These are phyloP conservation scores for Ascochyta fabae DNA, from an alignment of 2,329 filamentous ascomycete genomes.

Conservation along the genomic window DNA sequence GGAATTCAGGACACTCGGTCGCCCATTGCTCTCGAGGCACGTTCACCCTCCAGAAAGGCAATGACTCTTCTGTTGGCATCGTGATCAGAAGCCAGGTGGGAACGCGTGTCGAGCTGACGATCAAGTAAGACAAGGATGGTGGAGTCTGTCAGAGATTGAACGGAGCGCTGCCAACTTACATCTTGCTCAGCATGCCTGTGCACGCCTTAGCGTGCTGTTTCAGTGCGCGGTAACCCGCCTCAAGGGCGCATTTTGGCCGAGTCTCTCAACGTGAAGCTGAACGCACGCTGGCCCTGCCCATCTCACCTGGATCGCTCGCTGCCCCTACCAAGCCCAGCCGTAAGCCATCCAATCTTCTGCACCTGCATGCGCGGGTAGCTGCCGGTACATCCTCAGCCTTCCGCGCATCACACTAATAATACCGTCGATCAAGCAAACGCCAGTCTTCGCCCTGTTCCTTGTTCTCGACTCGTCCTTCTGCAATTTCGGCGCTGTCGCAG, in stretches of 20 bases:
- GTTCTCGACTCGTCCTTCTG: conserved; percentile 15
- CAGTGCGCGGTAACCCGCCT: conserved; percentile 2
- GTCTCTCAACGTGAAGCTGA: conserved; percentile 7
- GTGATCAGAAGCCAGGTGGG: conserved; percentile 6
- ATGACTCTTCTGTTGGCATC: conserved; percentile 38
- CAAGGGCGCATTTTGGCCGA: neutral
- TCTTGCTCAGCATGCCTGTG: conserved; percentile 11
- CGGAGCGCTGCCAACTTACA: neutral
- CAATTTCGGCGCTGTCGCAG: conserved; percentile 19
- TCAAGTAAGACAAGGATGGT: conserved; percentile 21
- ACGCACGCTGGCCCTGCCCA: neutral
- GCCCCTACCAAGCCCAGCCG: neutral
- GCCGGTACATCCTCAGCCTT: conserved; percentile 17
- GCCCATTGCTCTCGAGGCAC: conserved; percentile 68
- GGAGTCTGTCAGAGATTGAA: conserved; percentile 15
- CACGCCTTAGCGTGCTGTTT: conserved; percentile 16
- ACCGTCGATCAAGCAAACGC: conserved; percentile 12
- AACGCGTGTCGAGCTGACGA: conserved; percentile 10
- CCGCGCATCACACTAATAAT: conserved; percentile 7
- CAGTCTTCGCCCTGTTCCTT: conserved; percentile 4
- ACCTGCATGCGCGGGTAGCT: conserved; percentile 16
- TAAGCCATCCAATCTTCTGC: neutral
- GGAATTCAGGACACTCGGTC: conserved; percentile 72
- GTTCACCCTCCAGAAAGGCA: conserved; percentile 86
- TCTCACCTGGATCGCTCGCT: neutral